Percentiles rank a stretch among this genome's conserved stretches.
Conservation (phyloP, 306 rosid genomes). For the Acacia crassicarpa region DNA sequence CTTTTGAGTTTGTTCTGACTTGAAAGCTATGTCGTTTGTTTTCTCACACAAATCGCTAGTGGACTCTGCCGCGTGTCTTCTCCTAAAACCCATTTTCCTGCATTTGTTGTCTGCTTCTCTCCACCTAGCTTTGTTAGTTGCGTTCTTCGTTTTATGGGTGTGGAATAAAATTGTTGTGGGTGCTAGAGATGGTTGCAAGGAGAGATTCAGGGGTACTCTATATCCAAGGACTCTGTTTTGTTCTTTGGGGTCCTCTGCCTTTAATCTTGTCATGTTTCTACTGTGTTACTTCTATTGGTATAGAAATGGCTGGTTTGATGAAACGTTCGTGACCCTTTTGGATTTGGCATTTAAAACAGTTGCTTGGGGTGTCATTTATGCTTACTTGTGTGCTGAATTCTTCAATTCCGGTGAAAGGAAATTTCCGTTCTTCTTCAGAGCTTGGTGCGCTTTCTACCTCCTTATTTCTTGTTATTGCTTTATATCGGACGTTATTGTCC, state of each 20-base stretch:
- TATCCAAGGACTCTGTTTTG: slow-evolving; percentile 27
- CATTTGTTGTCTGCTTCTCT: slow-evolving; percentile 30
- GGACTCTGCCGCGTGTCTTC: slow-evolving; percentile 19
- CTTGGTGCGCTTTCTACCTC: slow-evolving; percentile 48
- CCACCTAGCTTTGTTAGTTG: slow-evolving; percentile 34
- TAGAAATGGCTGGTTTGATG: slow-evolving; percentile 41
- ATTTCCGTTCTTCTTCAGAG: slow-evolving; percentile 38
- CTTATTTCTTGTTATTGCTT: slow-evolving; percentile 34
- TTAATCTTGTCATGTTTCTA: slow-evolving; percentile 26
- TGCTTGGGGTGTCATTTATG: slow-evolving; percentile 40
- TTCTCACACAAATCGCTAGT: background rate
- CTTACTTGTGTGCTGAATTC: slow-evolving; percentile 30
- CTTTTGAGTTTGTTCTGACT: background rate
- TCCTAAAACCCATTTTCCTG: slow-evolving; percentile 40
- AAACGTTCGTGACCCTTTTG: slow-evolving; percentile 36
- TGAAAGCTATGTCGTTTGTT: slow-evolving; percentile 14
- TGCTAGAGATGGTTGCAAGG: slow-evolving; percentile 22
- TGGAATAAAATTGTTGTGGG: slow-evolving; percentile 10
- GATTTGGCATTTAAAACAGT: slow-evolving; percentile 40
- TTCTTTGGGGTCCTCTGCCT: slow-evolving; percentile 36
- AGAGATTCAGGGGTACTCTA: background rate
- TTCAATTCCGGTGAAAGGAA: slow-evolving; percentile 31
- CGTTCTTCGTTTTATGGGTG: slow-evolving; percentile 27
- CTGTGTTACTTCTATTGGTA: slow-evolving; percentile 34
- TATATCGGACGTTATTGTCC: slow-evolving; percentile 34